phyloP scores from a whole-genome alignment of 192 early-diverging fungal species.

The Mortierella alpina region DNA sequence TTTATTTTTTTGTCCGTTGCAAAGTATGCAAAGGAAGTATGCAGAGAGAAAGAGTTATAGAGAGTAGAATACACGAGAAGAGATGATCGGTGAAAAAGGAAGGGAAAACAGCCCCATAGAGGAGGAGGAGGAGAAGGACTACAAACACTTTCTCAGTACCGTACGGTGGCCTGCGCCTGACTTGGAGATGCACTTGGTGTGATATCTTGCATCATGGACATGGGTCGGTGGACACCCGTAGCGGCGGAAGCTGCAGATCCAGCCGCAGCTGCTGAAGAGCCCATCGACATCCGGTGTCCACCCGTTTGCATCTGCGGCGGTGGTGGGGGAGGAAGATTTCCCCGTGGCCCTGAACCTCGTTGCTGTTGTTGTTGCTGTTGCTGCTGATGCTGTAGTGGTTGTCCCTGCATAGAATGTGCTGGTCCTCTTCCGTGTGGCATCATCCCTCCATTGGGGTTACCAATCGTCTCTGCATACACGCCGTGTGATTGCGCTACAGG shows the following conservation, averaged over 20 bases:
- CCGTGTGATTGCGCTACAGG: slow-evolving; percentile 75
- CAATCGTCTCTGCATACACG: slow-evolving; percentile 57
- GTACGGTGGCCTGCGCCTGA: slow-evolving; percentile 23
- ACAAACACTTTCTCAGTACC: slow-evolving; percentile 12
- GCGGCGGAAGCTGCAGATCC: slow-evolving; percentile 12
- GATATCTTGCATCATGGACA: slow-evolving; percentile 48
- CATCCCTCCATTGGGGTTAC: slow-evolving; percentile 34
- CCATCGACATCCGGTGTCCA: slow-evolving; percentile 20
- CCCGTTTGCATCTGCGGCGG: slow-evolving; percentile 38
- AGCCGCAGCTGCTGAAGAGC: slow-evolving; percentile 5
- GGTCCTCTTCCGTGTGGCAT: slow-evolving; percentile 16
- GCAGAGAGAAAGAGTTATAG: not conserved
- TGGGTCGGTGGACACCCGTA: slow-evolving; percentile 9
- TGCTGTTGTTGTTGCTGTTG: slow-evolving; percentile 18
- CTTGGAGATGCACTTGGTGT: slow-evolving; percentile 19
- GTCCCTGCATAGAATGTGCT: slow-evolving; percentile 2
- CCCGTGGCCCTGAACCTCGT: not conserved
- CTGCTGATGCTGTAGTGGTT: not conserved
- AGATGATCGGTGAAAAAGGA: not conserved
- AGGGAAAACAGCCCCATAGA: not conserved
- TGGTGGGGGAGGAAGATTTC: slow-evolving; percentile 6
- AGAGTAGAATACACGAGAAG: slow-evolving; percentile 10
- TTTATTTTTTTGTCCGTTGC: too few species aligned
- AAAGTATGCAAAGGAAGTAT: not conserved
- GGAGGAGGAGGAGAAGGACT: not conserved